Conservation (phyloP, 176 grass and related monocot species). For the Oryza meridionalis region DNA sequence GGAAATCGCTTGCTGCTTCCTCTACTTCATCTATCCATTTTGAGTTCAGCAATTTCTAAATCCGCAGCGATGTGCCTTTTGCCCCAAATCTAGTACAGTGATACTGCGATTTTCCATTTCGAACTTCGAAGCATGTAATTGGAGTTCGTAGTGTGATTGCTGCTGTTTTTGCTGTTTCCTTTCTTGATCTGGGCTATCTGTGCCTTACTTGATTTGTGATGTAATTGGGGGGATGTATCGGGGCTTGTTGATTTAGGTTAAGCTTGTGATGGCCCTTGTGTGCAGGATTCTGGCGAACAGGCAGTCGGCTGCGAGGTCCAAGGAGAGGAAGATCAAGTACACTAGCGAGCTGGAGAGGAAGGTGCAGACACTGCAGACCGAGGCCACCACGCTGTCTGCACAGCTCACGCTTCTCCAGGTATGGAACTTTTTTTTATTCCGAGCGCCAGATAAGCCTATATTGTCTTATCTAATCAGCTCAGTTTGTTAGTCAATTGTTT, state of each 20-base stretch:
- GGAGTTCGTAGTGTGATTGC: background rate
- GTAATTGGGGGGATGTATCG: background rate
- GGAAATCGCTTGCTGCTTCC: background rate
- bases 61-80: background rate
- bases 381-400: conserved; percentile 92
- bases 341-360: conserved; percentile 92
- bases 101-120: background rate
- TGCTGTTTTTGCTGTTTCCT: background rate
- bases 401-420: conserved; percentile 96
- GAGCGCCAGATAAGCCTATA: conserved; percentile 1
- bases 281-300: conserved; percentile 95
- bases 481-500: background rate
- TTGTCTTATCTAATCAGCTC: conserved; percentile 20
- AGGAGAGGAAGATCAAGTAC: conserved; percentile 95
- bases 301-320: conserved; percentile 86
- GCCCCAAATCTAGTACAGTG: background rate
- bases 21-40: background rate
- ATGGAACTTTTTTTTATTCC: conserved; percentile 13
- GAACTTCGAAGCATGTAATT: background rate
- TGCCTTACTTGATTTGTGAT: background rate
- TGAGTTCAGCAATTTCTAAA: conserved; percentile 15
- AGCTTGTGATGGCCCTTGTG: conserved; percentile 12
- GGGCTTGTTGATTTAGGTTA: conserved; percentile 1
- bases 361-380: conserved; percentile 95
- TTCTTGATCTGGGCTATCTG: conserved; percentile 18